Evolutionary conservation across 768 basidiomycete genomes (phyloP).

Genomic region (Leucosporidium yakuticum): DNA sequence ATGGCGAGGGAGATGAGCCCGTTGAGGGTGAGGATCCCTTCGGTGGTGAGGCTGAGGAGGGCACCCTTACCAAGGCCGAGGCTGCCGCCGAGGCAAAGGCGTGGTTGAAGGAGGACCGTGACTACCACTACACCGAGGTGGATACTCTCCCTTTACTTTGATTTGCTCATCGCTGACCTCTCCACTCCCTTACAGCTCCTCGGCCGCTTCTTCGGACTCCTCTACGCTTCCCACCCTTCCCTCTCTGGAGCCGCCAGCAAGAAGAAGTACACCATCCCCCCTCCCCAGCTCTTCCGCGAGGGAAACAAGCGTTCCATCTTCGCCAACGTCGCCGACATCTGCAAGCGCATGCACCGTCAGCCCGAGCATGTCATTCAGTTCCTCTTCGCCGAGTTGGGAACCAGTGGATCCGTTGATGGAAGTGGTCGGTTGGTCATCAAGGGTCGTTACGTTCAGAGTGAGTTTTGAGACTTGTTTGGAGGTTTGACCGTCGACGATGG

Average conservation of each 20-base stretch:
- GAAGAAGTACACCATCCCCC: constrained; percentile 90
- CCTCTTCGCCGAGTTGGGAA: constrained; percentile 97
- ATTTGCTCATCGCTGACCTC: neutral
- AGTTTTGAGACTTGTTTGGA: neutral
- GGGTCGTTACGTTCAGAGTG: constrained; percentile 88
- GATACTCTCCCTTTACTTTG: constrained; percentile 23
- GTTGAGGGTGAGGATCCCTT: constrained; percentile 40
- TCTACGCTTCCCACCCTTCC: constrained; percentile 94
- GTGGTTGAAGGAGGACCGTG: constrained; percentile 81
- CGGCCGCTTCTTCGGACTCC: constrained; percentile 79
- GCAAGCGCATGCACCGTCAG: constrained; percentile 95
- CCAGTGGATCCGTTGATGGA: constrained; percentile 90
- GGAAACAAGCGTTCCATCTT: constrained; percentile 98
- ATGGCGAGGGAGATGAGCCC: constrained; percentile 29
- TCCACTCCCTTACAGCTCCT: constrained; percentile 58
- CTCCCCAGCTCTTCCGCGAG: constrained; percentile 87
- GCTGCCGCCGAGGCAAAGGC: constrained; percentile 64
- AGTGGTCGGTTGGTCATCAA: constrained; percentile 88
- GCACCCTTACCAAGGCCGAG: constrained; percentile 49
- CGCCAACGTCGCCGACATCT: constrained; percentile 93
- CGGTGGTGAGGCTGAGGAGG: constrained; percentile 29
- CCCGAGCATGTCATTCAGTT: constrained; percentile 97
- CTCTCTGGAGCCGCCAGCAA: constrained; percentile 59
- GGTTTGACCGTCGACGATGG: neutral
- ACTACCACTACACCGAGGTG: constrained; percentile 93